These are phyloP conservation scores for Plantago major DNA, from an alignment of 257 asterid genomes.

Conservation along the genomic window DNA sequence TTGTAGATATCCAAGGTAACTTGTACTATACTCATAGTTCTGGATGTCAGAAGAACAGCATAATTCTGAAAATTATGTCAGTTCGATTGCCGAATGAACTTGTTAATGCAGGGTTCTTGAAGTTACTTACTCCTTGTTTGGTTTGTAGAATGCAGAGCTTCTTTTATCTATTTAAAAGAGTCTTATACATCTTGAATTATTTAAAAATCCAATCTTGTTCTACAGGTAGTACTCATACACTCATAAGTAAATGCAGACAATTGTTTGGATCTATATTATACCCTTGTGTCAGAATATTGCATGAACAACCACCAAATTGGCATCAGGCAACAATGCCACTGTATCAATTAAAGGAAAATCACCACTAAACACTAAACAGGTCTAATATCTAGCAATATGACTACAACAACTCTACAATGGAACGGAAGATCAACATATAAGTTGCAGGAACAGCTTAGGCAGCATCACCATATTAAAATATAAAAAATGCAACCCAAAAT, in stretches of 20 bases:
- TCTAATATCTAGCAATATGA: too few relatives aligned
- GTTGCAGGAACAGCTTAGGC: neutral
- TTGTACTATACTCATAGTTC: too few relatives aligned
- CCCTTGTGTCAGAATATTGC: neutral
- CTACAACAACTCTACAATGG: too few relatives aligned
- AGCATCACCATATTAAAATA: neutral
- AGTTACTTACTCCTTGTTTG: neutral
- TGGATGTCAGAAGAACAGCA: too few relatives aligned
- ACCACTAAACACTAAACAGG: too few relatives aligned
- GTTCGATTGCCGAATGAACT: too few relatives aligned
- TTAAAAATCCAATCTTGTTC: neutral
- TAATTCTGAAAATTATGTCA: too few relatives aligned
- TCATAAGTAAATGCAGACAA: neutral
- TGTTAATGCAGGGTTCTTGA: too few relatives aligned
- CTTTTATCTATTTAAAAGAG: neutral
- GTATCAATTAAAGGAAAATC: too few relatives aligned
- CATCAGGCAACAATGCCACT: slow-evolving; percentile 13
- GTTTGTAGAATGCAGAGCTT: neutral
- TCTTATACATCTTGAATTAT: neutral
- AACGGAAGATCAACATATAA: neutral
- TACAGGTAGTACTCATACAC: neutral
- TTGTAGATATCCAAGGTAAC: too few relatives aligned
- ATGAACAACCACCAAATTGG: slow-evolving; percentile 13
- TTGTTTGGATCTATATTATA: neutral
- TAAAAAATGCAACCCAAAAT: slow-evolving; percentile 6